phyloP scores from a whole-genome alignment of 805 yeast genomes.

The Monosporozyma unispora region DNA sequence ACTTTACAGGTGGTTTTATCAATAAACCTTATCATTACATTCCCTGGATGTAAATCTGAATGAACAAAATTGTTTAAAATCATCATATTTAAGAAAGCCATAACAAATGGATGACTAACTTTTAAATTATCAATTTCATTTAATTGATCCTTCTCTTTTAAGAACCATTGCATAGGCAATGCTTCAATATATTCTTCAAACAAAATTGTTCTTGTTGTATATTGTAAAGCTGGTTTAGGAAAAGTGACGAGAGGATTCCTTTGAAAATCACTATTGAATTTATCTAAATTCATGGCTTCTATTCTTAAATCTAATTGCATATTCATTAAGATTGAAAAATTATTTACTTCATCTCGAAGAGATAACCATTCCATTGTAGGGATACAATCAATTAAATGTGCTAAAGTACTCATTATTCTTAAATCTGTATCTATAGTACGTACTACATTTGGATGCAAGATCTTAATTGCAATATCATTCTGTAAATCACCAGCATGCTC shows the following conservation, averaged over 20 bases:
- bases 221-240: slow-evolving; percentile 47
- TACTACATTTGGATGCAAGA: slow-evolving; percentile 82
- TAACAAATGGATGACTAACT: slow-evolving; percentile 73
- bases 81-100: slow-evolving; percentile 88
- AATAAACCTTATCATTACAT: slow-evolving; percentile 68
- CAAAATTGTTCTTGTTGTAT: slow-evolving; percentile 60
- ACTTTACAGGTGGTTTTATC: slow-evolving; percentile 33
- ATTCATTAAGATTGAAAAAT: slow-evolving; percentile 77
- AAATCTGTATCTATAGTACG: slow-evolving; percentile 69
- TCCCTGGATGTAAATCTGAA: slow-evolving; percentile 96
- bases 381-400: slow-evolving; percentile 52
- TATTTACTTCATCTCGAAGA: slow-evolving; percentile 86
- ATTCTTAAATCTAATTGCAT: slow-evolving; percentile 83
- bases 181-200: slow-evolving; percentile 85
- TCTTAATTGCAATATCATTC: slow-evolving; percentile 77
- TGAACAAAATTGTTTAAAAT: slow-evolving; percentile 90
- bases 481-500: slow-evolving; percentile 12
- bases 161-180: slow-evolving; percentile 64
- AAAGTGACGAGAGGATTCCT: slow-evolving; percentile 55
- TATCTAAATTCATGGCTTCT: slow-evolving; percentile 72
- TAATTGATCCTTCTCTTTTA: slow-evolving; percentile 36
- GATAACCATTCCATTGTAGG: slow-evolving; percentile 99
- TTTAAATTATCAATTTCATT: background rate
- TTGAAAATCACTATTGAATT: slow-evolving; percentile 62
- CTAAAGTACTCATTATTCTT: slow-evolving; percentile 74